Conservation (phyloP, 345 rosid species). For the Citrus reticulata region DNA sequence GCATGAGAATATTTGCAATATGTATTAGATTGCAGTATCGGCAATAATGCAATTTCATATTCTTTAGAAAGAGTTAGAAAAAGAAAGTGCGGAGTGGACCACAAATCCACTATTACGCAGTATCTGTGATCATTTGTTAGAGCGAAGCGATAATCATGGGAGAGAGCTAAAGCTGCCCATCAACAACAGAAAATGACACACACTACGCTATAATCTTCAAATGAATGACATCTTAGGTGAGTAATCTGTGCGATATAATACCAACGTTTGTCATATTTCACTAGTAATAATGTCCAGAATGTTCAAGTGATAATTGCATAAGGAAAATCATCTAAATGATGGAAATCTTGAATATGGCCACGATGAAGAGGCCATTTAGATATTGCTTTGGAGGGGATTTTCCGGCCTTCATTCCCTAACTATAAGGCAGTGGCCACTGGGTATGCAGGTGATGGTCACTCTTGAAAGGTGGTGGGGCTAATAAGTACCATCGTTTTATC, state of each 20-base stretch:
- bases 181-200: background rate
- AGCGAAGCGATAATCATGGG: background rate
- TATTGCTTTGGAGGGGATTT: background rate
- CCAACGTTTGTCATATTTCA: background rate
- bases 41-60: background rate
- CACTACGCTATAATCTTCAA: background rate
- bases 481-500: background rate
- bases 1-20: background rate
- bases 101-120: slow-evolving; percentile 23
- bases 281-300: background rate
- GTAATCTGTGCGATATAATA: background rate
- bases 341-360: background rate
- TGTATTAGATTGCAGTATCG: background rate
- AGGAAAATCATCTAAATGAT: slow-evolving; percentile 15
- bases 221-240: background rate
- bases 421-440: slow-evolving; percentile 8
- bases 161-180: background rate
- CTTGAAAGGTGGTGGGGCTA: slow-evolving; percentile 27
- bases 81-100: slow-evolving; percentile 27
- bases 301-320: slow-evolving; percentile 9
- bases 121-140: background rate
- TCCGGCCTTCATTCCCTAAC: background rate
- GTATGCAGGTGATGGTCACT: slow-evolving; percentile 15
- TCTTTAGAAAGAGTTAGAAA: background rate
- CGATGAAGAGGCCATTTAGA: background rate